Base-by-base conservation (phyloP, 2,329 filamentous ascomycete species). In the Elsinoe arachidis region DNA sequence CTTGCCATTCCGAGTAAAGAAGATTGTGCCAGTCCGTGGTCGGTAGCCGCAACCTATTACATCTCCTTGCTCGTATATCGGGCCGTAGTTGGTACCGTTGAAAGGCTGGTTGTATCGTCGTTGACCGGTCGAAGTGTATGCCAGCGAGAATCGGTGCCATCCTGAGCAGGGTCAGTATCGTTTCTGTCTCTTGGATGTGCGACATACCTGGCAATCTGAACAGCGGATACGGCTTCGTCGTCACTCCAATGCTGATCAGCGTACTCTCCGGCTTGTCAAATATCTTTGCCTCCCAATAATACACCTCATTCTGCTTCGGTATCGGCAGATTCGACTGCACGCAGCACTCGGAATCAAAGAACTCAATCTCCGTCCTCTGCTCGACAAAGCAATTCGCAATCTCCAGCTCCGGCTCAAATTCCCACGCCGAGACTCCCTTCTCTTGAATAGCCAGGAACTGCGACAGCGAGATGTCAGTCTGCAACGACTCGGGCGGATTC, bases 331-430 rank as follows among this genome's bases (percentile, higher is more conserved):
- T 99, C 77, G 88, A 95, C 77, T 96, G 90, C 61, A 97, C 93
- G 65, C 91, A 95, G 76, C 92, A 97, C 70, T 95, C 93, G 1
- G 90, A 93, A 72, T 99, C 93, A 69, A 95, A 99, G 75, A 99
- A 99, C 71, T 99, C 93, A 62, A 99, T 96, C 72, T 99, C 93
- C 10, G 93, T 99, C 63, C 93, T 84, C 39, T 78, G 92, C 73
- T 99, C 92, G 62, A 99, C 93, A 69, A 99, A 99, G 73, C 93
- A 99, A 73, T 97, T 97, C 64, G 93, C 93, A 64, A 97, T 96
- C 73, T 99, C 93, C 35, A 97, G 76, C 72, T 99, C 93, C n/a
- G 93, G 93, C 72, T 97, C 93, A 67, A 99, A 99, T 72, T 99
- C 93, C 93, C 93, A 99, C 5, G 93, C 93, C 4, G 93, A 96